Evolutionary conservation across 495 filamentous ascomycete genomes (phyloP), one percentile per base, ranked within the genome.

Genomic region (Talaromyces trachyspermus): DNA sequence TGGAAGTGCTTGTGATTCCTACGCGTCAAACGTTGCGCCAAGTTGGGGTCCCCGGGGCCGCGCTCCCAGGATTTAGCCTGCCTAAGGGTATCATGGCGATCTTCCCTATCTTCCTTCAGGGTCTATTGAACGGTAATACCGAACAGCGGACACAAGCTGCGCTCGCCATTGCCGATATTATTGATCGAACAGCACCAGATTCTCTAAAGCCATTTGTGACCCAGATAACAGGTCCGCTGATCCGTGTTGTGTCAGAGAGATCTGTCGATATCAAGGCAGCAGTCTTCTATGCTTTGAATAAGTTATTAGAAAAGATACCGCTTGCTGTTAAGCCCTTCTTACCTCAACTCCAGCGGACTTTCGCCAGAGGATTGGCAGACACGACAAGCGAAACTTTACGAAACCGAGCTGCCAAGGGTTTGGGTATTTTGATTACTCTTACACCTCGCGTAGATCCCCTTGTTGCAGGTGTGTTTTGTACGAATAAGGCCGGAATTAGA

Each of bases 61-160:
- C 91, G 57, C 74, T 98, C 14, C 77, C 89, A 8, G 92, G 92
- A 20, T 98, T 98, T 71, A 78, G 82, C 46, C 70, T 98, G 43
- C 92, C 92, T 5, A 98, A 97, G 78, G 92, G 92, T 46, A 96
- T 98, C 75, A 95, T 88, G 61, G 88, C 94, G 46, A 84, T 98
- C 50, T 68, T 98, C 39, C 94, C 94, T 3, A 96, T 98, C 54
- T 97, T 98, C 78, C 67, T 97, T 52, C 92, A 98, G 59, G 92
- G 91, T 68, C 76, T 98, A 51, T 92, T 97, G 80, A 95, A 97
- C 56, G 92, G 92, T 48, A 89, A 84, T 14, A 64, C 84, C 9
- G 94, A 98, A 4, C 94, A 97, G 68, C 76, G 89, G 58, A 92
- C 86, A 12, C 85, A 95, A 58, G 78, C 92, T 32, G 94, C 94